Evolutionary conservation across 2,329 filamentous ascomycete species (phyloP), one percentile per base, ranked within the genome.

Genomic region (Niveomyces coronatus): DNA sequence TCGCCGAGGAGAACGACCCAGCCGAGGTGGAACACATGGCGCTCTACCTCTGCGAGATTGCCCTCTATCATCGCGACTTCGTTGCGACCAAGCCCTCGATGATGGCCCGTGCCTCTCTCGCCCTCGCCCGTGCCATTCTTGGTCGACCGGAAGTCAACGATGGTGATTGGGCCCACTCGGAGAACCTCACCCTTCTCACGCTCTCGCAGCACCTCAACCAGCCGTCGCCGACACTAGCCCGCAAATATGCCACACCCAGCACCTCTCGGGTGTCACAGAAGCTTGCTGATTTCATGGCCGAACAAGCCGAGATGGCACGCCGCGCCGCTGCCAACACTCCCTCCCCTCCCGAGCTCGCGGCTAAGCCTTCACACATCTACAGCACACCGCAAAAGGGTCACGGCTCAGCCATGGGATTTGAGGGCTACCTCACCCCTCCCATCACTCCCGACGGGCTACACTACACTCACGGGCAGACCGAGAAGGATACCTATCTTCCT

Each of bases 21-120:
- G 72, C 78, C 17, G 88, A 95, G 62, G 82, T 94, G 16, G 86
- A 96, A 65, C 82, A 94, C 62, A 89, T 98, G 84, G 80, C 88
- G 14, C 74, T 84, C 45, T 98, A 96, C 67, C 82, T 98, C 45
- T 82, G 85, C 55, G 91, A 98, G 65, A 89, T 96, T 52, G 85
- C 88, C 31, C 70, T 96, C 29, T 98, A 95, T 64, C 86, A 96
- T 67, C 84, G 89, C 54, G 91, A 96, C 48, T 98, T 98, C 53
- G 88, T 98, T 45, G 91, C 88, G 13, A 87, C 83, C 40, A 82
- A 82, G 54, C 87, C 91, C 15, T 94, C 89, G 0, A 81, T 88
- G 47, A 85, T 98, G 71, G 88, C 91, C 31, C 76, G 86, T 48
- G 82, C 87, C 30, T 86, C 88, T 9, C 70, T 96, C 40, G 86